A percentile compares a stretch with the other conserved stretches of the same genome.
Evolutionary conservation across 768 basidiomycete species (phyloP).

Genomic region (Tylopilus subfusipes): DNA sequence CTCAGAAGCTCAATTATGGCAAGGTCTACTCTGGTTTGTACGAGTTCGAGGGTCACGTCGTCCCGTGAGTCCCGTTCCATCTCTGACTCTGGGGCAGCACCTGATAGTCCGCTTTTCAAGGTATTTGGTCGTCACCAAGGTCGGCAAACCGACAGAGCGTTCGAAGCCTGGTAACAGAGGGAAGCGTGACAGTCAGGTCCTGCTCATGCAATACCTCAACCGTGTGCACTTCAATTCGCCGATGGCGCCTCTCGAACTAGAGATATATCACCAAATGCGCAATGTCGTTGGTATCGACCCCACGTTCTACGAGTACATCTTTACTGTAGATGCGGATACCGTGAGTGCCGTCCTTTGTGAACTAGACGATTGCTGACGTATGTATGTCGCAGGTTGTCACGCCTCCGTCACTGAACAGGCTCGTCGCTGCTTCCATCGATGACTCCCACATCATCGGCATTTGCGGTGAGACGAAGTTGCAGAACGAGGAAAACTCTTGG

Average conservation of each 20-base stretch:
- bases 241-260: conserved; percentile 63
- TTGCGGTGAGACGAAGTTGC: conserved; percentile 66
- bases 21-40: conserved; percentile 70
- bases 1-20: conserved; percentile 65
- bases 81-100: neutral
- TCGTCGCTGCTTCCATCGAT: conserved; percentile 59
- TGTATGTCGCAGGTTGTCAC: conserved; percentile 47
- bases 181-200: conserved; percentile 66
- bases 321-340: conserved; percentile 69
- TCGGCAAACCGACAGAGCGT: conserved; percentile 65
- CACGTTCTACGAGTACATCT: conserved; percentile 73
- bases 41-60: conserved; percentile 68
- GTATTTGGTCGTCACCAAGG: conserved; percentile 61
- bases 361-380: conserved; percentile 11
- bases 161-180: conserved; percentile 65
- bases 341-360: conserved; percentile 30
- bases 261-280: conserved; percentile 73
- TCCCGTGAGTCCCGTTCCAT: conserved; percentile 44
- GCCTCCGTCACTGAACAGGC: conserved; percentile 63
- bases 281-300: conserved; percentile 73
- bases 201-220: conserved; percentile 65
- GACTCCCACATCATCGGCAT: conserved; percentile 64
- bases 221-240: conserved; percentile 65
- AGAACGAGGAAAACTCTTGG: conserved; percentile 66
- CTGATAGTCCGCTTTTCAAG: conserved; percentile 26